phyloP scores from a whole-genome alignment of 2,329 filamentous ascomycete genomes.

The Pseudocercospora crystallina region DNA sequence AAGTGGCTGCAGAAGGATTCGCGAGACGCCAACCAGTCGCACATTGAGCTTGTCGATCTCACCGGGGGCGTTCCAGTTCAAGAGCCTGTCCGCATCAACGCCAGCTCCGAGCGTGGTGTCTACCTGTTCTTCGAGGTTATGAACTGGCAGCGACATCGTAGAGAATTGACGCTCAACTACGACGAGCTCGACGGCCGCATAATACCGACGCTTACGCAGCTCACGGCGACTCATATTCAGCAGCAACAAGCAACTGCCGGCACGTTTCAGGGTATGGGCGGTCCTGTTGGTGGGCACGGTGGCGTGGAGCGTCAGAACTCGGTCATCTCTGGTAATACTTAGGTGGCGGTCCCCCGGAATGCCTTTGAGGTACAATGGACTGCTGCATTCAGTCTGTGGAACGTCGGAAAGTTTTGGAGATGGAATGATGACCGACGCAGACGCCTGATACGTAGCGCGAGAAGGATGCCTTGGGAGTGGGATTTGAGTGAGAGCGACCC shows the following conservation, averaged over 20 bases:
- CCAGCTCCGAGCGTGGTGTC: conserved; percentile 51
- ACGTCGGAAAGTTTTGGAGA: no score
- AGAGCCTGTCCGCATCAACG: conserved; percentile 45
- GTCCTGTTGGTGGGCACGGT: no score
- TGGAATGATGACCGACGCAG: no score
- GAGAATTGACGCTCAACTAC: conserved; percentile 54
- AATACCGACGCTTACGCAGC: no score
- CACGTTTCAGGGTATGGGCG: no score
- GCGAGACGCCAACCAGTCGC: conserved; percentile 35
- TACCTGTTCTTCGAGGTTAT: conserved; percentile 57
- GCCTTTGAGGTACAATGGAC: no score
- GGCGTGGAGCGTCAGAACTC: conserved; percentile 2
- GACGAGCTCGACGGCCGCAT: conserved; percentile 44
- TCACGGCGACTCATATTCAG: not conserved
- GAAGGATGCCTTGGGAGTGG: no score
- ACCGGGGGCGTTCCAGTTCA: conserved; percentile 27
- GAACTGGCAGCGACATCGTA: conserved; percentile 53
- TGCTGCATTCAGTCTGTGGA: no score
- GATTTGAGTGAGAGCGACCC: no score
- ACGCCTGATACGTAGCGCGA: no score
- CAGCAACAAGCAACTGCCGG: not conserved
- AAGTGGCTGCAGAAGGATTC: conserved; percentile 58
- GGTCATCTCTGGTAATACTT: conserved; percentile 6
- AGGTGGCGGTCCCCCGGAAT: not conserved
- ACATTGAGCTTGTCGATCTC: conserved; percentile 32